These are phyloP conservation scores for Gelatoporia subvermispora DNA, from an alignment of 768 basidiomycete species.

Conservation along the genomic window DNA sequence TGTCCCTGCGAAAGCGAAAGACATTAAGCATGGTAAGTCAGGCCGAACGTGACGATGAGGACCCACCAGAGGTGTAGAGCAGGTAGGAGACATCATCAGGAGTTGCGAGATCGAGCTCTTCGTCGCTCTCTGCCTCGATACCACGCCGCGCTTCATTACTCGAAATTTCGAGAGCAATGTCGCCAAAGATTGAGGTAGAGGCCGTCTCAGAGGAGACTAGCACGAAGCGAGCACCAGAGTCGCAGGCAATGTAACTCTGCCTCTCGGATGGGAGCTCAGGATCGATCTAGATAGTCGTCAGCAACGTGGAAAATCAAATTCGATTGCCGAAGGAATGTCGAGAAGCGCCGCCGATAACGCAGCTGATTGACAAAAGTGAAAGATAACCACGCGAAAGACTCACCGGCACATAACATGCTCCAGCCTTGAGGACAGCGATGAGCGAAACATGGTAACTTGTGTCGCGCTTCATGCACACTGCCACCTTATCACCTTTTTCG, in stretches of 20 bases:
- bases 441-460: constrained; percentile 37
- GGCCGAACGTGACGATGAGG: neutral
- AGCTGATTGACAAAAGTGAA: too few relatives aligned
- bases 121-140: constrained; percentile 25
- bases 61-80: constrained; percentile 45
- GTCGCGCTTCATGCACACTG: constrained; percentile 41
- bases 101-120: constrained; percentile 25
- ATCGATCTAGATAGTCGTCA: constrained; percentile 35
- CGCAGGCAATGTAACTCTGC: constrained; percentile 39
- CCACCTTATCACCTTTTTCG: constrained; percentile 35
- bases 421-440: constrained; percentile 42
- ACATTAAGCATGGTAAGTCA: neutral
- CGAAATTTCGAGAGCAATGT: constrained; percentile 17
- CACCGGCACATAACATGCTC: constrained; percentile 50
- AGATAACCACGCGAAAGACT: too few relatives aligned
- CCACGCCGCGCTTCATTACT: constrained; percentile 19
- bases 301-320: neutral
- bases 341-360: too few relatives aligned
- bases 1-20: constrained; percentile 40
- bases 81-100: constrained; percentile 37
- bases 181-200: constrained; percentile 19
- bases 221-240: constrained; percentile 38
- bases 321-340: neutral
- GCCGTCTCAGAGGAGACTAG: constrained; percentile 26
- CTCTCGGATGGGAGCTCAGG: constrained; percentile 44